These are phyloP conservation scores for Pleurotus pulmonarius DNA, from an alignment of 768 basidiomycete genomes.

Conservation along the genomic window DNA sequence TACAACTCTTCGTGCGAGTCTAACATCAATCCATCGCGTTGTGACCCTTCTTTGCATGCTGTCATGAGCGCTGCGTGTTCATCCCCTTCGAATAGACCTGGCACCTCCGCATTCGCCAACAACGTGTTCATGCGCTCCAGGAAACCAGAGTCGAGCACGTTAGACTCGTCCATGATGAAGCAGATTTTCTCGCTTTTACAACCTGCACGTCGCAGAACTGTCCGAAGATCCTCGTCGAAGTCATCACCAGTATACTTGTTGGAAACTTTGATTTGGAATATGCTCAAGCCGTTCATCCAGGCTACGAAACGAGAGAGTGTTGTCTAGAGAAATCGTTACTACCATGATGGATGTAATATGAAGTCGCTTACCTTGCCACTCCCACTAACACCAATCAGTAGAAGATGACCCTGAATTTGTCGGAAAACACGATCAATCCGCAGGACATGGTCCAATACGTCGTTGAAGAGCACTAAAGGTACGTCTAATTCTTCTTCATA, in stretches of 20 bases:
- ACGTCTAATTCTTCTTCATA: slow-evolving; percentile 99
- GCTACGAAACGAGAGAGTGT: slow-evolving; percentile 97
- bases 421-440: slow-evolving; percentile 99
- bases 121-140: slow-evolving; percentile 99
- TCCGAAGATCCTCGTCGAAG: slow-evolving; percentile 96
- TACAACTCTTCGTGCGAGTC: slow-evolving; percentile 98
- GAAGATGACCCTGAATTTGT: slow-evolving; percentile 93
- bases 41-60: slow-evolving; percentile 99
- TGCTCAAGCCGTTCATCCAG: slow-evolving; percentile 99
- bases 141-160: slow-evolving; percentile 98
- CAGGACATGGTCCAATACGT: slow-evolving; percentile 96
- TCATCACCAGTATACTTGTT: slow-evolving; percentile 99
- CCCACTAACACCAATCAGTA: slow-evolving; percentile 97
- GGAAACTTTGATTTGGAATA: slow-evolving; percentile 99
- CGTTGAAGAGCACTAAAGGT: slow-evolving; percentile 96
- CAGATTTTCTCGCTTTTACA: slow-evolving; percentile 99
- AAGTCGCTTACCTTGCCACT: slow-evolving; percentile 81
- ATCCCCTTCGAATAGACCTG: slow-evolving; percentile 99
- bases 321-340: slow-evolving; percentile 52
- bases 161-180: slow-evolving; percentile 99
- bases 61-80: slow-evolving; percentile 98
- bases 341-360: slow-evolving; percentile 10
- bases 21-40: slow-evolving; percentile 95
- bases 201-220: slow-evolving; percentile 90
- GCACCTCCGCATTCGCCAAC: slow-evolving; percentile 99